Evolutionary conservation across 1,139 yeast species (phyloP).

Genomic region (Yamadazyma buinensis): DNA sequence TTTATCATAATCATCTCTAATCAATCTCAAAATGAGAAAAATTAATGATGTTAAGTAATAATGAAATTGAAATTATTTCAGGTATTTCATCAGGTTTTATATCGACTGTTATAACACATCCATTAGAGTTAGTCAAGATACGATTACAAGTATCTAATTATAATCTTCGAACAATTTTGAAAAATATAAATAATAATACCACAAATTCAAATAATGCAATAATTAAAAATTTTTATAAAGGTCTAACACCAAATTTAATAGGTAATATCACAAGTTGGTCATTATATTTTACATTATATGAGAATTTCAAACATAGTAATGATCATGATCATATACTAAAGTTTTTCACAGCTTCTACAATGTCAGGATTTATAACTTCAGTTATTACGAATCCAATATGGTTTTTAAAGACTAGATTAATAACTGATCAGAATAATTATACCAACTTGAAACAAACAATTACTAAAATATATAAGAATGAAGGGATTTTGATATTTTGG

Average conservation of each 20-base stretch:
- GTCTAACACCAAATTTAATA: conserved; percentile 71
- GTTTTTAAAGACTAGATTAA: conserved; percentile 85
- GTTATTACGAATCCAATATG: conserved; percentile 85
- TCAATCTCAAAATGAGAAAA: too few species aligned
- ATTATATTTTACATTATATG: conserved; percentile 72
- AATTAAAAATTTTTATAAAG: conserved; percentile 51
- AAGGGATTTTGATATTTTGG: conserved; percentile 75
- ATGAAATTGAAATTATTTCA: conserved; percentile 51
- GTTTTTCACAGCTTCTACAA: conserved; percentile 23
- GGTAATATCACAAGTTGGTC: conserved; percentile 93
- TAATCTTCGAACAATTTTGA: conserved; percentile 2
- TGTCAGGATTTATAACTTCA: conserved; percentile 75
- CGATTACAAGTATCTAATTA: conserved; percentile 55
- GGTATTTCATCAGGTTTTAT: conserved; percentile 82
- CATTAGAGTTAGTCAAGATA: conserved; percentile 80
- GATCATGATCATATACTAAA: not conserved
- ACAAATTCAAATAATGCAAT: conserved; percentile 1
- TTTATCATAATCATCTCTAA: too few species aligned
- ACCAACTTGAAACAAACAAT: conserved; percentile 56
- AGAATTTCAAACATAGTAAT: conserved; percentile 44
- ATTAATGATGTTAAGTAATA: not conserved
- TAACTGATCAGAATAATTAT: conserved; percentile 64
- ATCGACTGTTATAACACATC: conserved; percentile 82
- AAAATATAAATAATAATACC: conserved; percentile 1
- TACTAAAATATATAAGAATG: conserved; percentile 44